Base-by-base conservation (phyloP, 495 filamentous ascomycete species). In the Elasticomyces elasticus region DNA sequence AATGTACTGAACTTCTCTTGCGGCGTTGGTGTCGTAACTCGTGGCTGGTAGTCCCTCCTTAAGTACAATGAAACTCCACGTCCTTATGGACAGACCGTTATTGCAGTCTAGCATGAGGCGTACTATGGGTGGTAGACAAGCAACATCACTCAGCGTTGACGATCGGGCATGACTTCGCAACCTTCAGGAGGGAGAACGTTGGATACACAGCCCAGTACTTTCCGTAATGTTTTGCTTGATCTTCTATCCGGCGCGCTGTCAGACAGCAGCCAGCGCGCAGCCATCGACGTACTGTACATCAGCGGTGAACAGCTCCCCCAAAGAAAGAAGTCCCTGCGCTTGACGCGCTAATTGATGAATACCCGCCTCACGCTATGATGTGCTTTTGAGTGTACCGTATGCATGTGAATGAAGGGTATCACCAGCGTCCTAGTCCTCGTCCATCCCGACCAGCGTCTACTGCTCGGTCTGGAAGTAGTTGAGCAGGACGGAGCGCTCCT, bases 381-480 rank as follows among this genome's bases (percentile, higher is more conserved):
- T 25, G 24, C 25, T 49, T 49, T 49, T 49, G 45, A 45, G 42
- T 43, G 40, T n/a, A 45, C 19, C 6, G 42, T 15, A 22, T 9
- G 20, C 42, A 45, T 23, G 19, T 45, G 19, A 26, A 24, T 26
- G 42, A 45, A 45, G 42, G 24, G 42, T 24, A 45, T 45, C 24
- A 9, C 20, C 45, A 5, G 35, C 12, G 35, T 40, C 35, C 13
- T 40, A n/a, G 35, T 17, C 35, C 35, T 5, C 13, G 4, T 5
- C 13, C 5, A 17, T 40, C 35, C 13, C 19, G 35, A 12, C 42
- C 48, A 25, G 43, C 49, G 43, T 66, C 61, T 84, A 84, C 71
- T 83, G 79, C 76, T 83, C 81, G 67, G 88, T 95, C 77, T 92
- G 85, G 88, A 97, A 96, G 86, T 97, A 97, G 81, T 96, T 92